phyloP scores from a whole-genome alignment of 371 early-diverging fungal genomes.

The Neoconidiobolus thromboides region DNA sequence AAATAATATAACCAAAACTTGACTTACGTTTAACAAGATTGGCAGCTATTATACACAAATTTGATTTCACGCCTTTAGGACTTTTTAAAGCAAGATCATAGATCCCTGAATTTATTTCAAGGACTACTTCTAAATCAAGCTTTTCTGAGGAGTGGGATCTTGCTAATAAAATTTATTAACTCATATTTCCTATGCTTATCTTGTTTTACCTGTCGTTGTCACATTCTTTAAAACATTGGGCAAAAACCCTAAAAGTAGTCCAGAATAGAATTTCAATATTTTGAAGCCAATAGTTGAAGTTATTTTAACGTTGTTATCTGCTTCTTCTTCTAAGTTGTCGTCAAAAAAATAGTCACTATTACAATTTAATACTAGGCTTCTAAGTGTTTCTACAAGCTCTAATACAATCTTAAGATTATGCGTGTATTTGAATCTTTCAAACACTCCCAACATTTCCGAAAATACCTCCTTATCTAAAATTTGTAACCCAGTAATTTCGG shows the following conservation, averaged over 20 bases:
- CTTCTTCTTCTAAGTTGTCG: background rate
- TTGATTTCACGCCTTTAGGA: background rate
- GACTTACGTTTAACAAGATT: background rate
- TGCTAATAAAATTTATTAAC: background rate
- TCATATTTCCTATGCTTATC: too few relatives aligned
- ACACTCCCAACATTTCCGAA: conserved; percentile 35
- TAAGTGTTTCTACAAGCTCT: background rate
- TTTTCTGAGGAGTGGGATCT: background rate
- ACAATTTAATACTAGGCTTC: background rate
- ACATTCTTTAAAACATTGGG: background rate
- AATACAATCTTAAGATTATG: background rate
- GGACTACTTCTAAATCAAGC: background rate
- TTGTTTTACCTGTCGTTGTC: too few relatives aligned
- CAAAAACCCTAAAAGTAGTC: background rate
- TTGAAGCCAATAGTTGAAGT: background rate
- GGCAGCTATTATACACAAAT: background rate
- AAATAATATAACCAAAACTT: too few relatives aligned
- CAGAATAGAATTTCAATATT: conserved; percentile 2
- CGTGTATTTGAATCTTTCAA: conserved; percentile 23
- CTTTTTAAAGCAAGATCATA: background rate
- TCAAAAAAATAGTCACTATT: background rate
- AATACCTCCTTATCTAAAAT: conserved; percentile 30
- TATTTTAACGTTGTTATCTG: background rate
- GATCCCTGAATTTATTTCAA: background rate
- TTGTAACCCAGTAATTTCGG: conserved; percentile 17